Percentiles rank a stretch among this genome's conserved stretches.
These are phyloP conservation scores for Gossypium ekmanianum DNA, from an alignment of 345 rosid species.

Conservation along the genomic window DNA sequence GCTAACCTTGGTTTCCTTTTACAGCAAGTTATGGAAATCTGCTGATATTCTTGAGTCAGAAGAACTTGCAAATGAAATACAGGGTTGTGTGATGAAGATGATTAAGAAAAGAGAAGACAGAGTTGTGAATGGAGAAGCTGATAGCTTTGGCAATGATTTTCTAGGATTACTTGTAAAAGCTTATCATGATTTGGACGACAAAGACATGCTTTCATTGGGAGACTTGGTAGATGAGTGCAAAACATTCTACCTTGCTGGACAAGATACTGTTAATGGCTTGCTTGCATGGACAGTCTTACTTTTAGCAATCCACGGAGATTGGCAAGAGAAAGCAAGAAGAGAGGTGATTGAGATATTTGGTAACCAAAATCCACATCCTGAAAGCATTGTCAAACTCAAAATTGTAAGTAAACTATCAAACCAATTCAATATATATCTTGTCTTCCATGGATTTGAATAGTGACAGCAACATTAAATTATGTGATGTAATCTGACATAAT, in stretches of 20 bases:
- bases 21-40: not conserved
- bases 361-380: slow-evolving; percentile 26
- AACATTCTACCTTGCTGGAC: slow-evolving; percentile 39
- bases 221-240: slow-evolving; percentile 41
- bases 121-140: not conserved
- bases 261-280: slow-evolving; percentile 27
- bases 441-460: too few relatives aligned
- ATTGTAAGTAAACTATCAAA: not conserved
- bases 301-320: slow-evolving; percentile 35
- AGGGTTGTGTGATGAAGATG: not conserved
- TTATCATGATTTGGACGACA: slow-evolving; percentile 21
- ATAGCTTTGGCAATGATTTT: slow-evolving; percentile 25
- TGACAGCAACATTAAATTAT: too few relatives aligned
- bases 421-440: not conserved
- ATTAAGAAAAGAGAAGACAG: slow-evolving; percentile 9
- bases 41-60: not conserved
- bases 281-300: slow-evolving; percentile 44
- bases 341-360: slow-evolving; percentile 32
- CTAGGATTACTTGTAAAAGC: slow-evolving; percentile 28
- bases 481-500: too few relatives aligned
- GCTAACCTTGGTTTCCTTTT: not conserved
- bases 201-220: slow-evolving; percentile 26
- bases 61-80: not conserved
- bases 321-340: slow-evolving; percentile 42
- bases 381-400: slow-evolving; percentile 12